phyloP scores from a whole-genome alignment of 164 flowering plant genomes.

The Macadamia tetraphylla region DNA sequence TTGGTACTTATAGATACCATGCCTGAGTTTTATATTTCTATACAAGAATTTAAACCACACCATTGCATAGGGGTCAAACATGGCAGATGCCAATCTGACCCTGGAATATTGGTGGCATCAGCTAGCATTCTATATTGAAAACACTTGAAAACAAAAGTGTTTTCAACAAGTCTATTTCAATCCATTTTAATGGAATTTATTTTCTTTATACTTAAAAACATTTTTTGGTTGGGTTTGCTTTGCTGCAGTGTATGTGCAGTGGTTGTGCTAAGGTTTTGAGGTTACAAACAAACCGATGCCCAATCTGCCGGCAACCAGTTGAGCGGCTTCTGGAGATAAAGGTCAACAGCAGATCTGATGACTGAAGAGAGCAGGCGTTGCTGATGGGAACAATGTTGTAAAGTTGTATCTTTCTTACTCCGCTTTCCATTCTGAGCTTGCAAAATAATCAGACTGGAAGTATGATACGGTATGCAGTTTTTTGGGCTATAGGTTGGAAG shows the following conservation, averaged over 20 bases:
- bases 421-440: no score
- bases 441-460: no score
- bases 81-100: no score
- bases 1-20: no score
- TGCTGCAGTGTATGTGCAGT: slow-evolving; percentile 94
- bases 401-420: background rate
- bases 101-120: no score
- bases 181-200: background rate
- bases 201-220: background rate
- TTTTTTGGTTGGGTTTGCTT: slow-evolving; percentile 3
- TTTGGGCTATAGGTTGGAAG: no score
- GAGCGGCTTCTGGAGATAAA: slow-evolving; percentile 88
- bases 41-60: no score
- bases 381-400: slow-evolving; percentile 1
- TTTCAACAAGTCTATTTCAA: background rate
- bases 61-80: no score
- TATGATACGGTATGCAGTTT: no score
- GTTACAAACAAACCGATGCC: slow-evolving; percentile 86
- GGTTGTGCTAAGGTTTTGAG: slow-evolving; percentile 85
- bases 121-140: no score
- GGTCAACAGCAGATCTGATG: slow-evolving; percentile 53
- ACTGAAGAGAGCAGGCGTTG: slow-evolving; percentile 18
- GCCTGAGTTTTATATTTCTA: no score
- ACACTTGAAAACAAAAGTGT: background rate
- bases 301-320: slow-evolving; percentile 90